phyloP scores from a whole-genome alignment of 139 green algal genomes.

The Picochlorum sp. region DNA sequence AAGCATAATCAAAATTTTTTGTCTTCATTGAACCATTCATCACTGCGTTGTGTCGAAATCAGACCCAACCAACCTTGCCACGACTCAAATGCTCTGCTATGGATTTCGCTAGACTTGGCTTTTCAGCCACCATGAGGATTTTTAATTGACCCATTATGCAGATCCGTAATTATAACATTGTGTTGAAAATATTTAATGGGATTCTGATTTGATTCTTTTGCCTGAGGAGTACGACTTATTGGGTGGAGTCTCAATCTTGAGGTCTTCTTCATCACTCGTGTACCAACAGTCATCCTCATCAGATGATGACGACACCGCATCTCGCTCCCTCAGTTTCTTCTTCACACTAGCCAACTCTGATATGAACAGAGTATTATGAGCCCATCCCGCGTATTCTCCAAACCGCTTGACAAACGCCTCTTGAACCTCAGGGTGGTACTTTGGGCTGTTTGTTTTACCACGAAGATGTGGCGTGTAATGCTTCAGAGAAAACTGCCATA shows the following conservation, averaged over 20 bases:
- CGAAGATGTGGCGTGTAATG: conserved; percentile 68
- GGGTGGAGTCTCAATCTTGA: background rate
- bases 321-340: conserved; percentile 9
- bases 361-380: conserved; percentile 89
- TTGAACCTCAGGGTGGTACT: conserved; percentile 45
- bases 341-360: conserved; percentile 61
- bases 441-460: conserved; percentile 63
- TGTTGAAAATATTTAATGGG: background rate
- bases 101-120: conserved; percentile 61
- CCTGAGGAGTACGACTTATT: background rate
- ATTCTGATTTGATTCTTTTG: too few species aligned
- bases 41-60: background rate
- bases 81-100: conserved; percentile 68
- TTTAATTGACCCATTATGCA: background rate
- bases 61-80: conserved; percentile 28
- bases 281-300: background rate
- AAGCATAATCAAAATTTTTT: background rate
- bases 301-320: background rate
- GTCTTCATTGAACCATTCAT: background rate
- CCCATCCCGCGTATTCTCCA: conserved; percentile 78
- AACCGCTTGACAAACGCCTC: conserved; percentile 62
- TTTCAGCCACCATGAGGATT: conserved; percentile 83
- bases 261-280: background rate
- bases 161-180: background rate
- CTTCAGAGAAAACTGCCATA: conserved; percentile 73